Evolutionary conservation across 1,139 yeast genomes (phyloP), one percentile per base, ranked within the genome.

Genomic region (Petasospora rhodanensis): DNA sequence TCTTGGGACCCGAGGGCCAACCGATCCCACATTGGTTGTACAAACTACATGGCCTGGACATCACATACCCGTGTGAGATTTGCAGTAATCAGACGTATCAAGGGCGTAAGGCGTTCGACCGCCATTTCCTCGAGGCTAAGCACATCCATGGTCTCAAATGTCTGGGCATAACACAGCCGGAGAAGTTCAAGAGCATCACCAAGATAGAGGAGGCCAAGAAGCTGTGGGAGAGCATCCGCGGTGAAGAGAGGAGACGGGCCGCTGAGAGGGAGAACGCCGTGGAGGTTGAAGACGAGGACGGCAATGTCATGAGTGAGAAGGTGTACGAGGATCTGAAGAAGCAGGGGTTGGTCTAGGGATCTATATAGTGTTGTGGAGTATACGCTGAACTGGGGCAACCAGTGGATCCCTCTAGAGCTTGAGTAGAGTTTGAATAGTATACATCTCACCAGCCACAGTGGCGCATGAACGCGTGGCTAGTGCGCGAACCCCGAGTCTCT

Each of bases 1-100:
- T 96, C 0, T 43, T 85, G 1, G 97, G 95, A 0, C 72, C 85
- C 22, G 96, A 89, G 57, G 97, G 97, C 0, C 72, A 72, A 25
- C 96, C 97, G 0, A 86, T 91, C 24, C 98, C 98, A 1, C 76
- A 69, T 39, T 91, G 99, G 99, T 63, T 91, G 18, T 89, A 78
- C 68, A 91, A 89, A 55, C 64, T 87, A 22, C 91, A 86, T 50
- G 98, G 98, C 0, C 64, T 89, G 10, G 86, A 84, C 38, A 73
- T 75, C 33, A 75, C 72, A 32, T 85, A 76, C 48, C 55, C 62
- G 2, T 91, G 99, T 59, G 96, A 93, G 55, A 73, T 91, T 5
- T 91, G 99, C 55, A 95, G 95, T 2, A 79, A 85, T 50, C 58
- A 64, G 25, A 63, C 65, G 7, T 91, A 82, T 59, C 74, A 75